Base-by-base conservation (phyloP, 1,139 yeast genomes). In the Pichia norvegensis region DNA sequence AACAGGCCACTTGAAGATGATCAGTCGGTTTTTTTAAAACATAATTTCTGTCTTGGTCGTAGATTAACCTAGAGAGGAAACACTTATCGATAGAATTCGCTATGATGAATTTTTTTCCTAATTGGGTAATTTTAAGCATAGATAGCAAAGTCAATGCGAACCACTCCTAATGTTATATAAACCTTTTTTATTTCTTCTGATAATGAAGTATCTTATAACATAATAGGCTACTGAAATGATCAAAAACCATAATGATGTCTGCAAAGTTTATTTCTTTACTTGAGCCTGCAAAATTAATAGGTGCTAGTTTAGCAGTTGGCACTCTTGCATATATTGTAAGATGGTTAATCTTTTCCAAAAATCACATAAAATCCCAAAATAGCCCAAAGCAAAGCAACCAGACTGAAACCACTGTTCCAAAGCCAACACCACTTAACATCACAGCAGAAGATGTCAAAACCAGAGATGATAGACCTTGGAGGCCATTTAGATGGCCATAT, bases 401-500 rank as follows among this genome's bases (percentile, higher is more conserved):
- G 6, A 29, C 25, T 36, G 58, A 65, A 29, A 66, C 62, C 2
- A 66, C 66, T n/a, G 52, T 62, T 17, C 80, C 78, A 11, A 65
- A 64, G 41, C 83, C 85, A 22, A 72, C 79, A 0, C 85, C 87
- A 2, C 65, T 81, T 39, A 67, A 68, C 65, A 73, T 82, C 41
- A 80, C 85, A 0, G 85, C 85, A 1, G 86, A 81, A 36, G 78
- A 79, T 55, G 85, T 81, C 14, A 65, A 68, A 51, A 73, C 70
- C 22, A 79, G 80, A 58, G 85, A 81, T 53, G 88, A 80, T 56
- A 70, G 88, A 60, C 87, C 88, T 14, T 82, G 90, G 88, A 70
- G 90, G 62, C 87, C 88, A 4, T 82, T 82, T 64, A 68, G 88
- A 57, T 80, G 85, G 82, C 88, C 88, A 21, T 81, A 81, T 58